A percentile compares a stretch with the other conserved stretches of the same genome.
Evolutionary conservation across 768 basidiomycete genomes (phyloP).

Genomic region (Lentinula lateritia): DNA sequence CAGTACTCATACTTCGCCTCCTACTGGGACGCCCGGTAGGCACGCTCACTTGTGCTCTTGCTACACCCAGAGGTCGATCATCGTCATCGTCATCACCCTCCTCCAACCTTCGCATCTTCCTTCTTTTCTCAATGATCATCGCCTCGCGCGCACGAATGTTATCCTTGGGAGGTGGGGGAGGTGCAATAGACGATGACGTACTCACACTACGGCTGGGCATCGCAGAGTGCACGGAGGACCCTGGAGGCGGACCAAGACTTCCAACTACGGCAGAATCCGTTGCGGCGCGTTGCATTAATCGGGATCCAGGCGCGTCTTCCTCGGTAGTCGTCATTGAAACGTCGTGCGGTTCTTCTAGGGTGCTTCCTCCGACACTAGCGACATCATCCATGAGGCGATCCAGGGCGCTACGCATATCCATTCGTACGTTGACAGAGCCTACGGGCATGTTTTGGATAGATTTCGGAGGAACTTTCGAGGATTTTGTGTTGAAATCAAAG

Average conservation of each 20-base stretch:
- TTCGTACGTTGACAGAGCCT: conserved; percentile 51
- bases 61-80: conserved; percentile 23
- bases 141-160: conserved; percentile 63
- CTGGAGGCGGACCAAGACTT: conserved; percentile 9
- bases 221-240: conserved; percentile 20
- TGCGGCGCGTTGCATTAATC: conserved; percentile 41
- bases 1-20: conserved; percentile 74
- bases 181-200: conserved; percentile 34
- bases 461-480: neutral
- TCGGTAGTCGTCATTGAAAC: conserved; percentile 39
- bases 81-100: conserved; percentile 28
- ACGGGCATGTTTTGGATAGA: conserved; percentile 28
- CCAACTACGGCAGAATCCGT: conserved; percentile 44
- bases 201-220: conserved; percentile 36
- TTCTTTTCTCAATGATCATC: conserved; percentile 64
- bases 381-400: conserved; percentile 73
- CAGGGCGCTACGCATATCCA: conserved; percentile 70
- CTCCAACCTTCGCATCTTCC: conserved; percentile 54
- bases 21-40: conserved; percentile 43
- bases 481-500: neutral
- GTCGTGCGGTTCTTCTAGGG: conserved; percentile 19
- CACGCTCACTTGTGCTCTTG: conserved; percentile 23
- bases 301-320: conserved; percentile 11
- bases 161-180: conserved; percentile 56
- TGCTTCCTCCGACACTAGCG: conserved; percentile 31